Evolutionary conservation across 495 filamentous ascomycete species (phyloP).

Genomic region (Penicillium roqueforti): DNA sequence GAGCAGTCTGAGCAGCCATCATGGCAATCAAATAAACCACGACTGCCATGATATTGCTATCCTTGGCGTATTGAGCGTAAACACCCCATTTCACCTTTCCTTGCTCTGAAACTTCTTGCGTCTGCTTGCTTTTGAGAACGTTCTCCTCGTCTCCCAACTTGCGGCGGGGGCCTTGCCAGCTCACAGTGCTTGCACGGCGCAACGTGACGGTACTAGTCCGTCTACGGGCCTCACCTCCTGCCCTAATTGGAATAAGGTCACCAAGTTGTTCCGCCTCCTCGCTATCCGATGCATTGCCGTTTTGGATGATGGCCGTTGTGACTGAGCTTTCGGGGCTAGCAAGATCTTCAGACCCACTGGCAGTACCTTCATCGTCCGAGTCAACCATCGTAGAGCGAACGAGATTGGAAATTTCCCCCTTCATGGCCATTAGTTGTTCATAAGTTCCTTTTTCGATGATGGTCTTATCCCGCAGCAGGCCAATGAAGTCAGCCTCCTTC

Average conservation of each 20-base stretch:
- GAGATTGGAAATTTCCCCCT: constrained; percentile 80
- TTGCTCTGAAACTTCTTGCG: constrained; percentile 82
- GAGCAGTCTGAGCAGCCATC: constrained; percentile 72
- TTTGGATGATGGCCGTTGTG: constrained; percentile 49
- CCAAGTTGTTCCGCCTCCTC: constrained; percentile 72
- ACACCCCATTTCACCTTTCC: constrained; percentile 97
- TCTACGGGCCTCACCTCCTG: constrained; percentile 45
- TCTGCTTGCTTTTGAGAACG: constrained; percentile 70
- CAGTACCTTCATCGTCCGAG: constrained; percentile 55
- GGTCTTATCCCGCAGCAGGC: constrained; percentile 73
- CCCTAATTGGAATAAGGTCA: constrained; percentile 65
- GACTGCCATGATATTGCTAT: constrained; percentile 84
- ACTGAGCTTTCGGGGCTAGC: constrained; percentile 51
- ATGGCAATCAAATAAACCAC: constrained; percentile 72
- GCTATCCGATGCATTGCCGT: constrained; percentile 52
- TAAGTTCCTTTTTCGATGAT: constrained; percentile 87
- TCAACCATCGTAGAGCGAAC: constrained; percentile 72
- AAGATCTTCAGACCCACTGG: constrained; percentile 50
- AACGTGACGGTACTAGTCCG: constrained; percentile 70
- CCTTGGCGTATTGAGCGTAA: constrained; percentile 85
- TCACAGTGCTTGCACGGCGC: constrained; percentile 85
- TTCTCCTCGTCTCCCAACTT: constrained; percentile 83
- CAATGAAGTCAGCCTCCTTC: constrained; percentile 81
- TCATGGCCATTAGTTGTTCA: constrained; percentile 86
- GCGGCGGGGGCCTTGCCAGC: constrained; percentile 78